Evolutionary conservation across 192 early-diverging fungal species (phyloP), one percentile per base, ranked within the genome.

Genomic region (Rhizophagus sp.): DNA sequence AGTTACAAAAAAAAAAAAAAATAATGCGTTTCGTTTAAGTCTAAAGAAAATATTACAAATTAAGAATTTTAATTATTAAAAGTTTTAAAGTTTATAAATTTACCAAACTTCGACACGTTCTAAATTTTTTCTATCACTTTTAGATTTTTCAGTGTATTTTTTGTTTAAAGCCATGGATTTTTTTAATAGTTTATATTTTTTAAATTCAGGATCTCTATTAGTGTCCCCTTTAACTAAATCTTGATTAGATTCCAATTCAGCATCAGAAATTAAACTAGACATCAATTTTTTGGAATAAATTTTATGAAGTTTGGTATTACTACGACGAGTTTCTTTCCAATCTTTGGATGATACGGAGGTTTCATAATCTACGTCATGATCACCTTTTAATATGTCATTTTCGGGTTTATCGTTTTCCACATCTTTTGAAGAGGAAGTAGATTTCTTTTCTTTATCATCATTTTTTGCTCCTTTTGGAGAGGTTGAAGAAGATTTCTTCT

Each of bases 131-230:
- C 68, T 70, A 34, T 70, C 68, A 34, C 4, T 33, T 41, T 70
- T 70, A n/a, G 34, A n/a, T 47, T 70, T 68, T 34, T 33, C 30
- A 36, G 30, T 3, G 4, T 41, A 50, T 25, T 62, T 64, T 19
- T 77, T 77, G 15, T 50, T 69, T 27, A n/a, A 39, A 17, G 34
- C 41, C 41, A 68, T 69, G 1, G 63, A 22, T 36, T 79, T 79
- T n/a, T 79, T 79, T 25, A 44, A 69, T 15, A 79, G 4, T 79
- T 79, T 79, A 30, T 62, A 79, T 68, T 68, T 79, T 27, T 33
- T 62, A 52, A 69, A 79, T 57, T 79, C 65, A 0, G 66, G 77
- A 49, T 79, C 47, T 30, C 77, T 30, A 68, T 79, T 79, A 34
- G 66, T 79, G 25, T 79, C 77, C 4, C 77, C 77, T 17, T 44